Percentiles rank a stretch among this genome's conserved stretches.
Conservation (phyloP, 768 basidiomycete genomes). For the Lactarius deliciosus region DNA sequence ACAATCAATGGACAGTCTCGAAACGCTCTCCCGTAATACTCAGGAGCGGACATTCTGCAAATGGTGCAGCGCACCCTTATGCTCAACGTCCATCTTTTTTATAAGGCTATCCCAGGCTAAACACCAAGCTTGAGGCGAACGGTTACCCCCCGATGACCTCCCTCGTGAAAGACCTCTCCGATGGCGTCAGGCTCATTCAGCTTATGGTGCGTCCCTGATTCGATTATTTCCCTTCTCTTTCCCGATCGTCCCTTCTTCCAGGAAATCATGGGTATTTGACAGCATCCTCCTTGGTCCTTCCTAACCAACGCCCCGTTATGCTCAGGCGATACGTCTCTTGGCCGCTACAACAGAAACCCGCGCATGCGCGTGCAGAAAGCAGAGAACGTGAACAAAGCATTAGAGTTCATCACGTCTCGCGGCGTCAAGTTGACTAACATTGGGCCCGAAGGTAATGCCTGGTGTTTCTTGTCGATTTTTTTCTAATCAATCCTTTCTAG, state of each 20-base stretch:
- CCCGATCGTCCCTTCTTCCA: slow-evolving; percentile 36
- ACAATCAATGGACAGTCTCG: slow-evolving; percentile 52
- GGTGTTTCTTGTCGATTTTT: not conserved
- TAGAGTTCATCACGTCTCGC: slow-evolving; percentile 91
- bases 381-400: slow-evolving; percentile 96
- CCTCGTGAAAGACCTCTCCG: slow-evolving; percentile 86
- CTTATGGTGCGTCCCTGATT: slow-evolving; percentile 62
- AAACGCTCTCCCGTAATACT: slow-evolving; percentile 52
- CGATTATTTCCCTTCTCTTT: too few relatives aligned
- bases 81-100: slow-evolving; percentile 21
- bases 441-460: slow-evolving; percentile 78
- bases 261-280: slow-evolving; percentile 90
- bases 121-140: slow-evolving; percentile 86
- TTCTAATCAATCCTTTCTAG: slow-evolving; percentile 42
- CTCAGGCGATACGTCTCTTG: slow-evolving; percentile 84
- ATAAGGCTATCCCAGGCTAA: slow-evolving; percentile 62
- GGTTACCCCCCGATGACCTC: slow-evolving; percentile 87
- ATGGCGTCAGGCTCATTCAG: slow-evolving; percentile 94
- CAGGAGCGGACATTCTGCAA: slow-evolving; percentile 79
- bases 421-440: slow-evolving; percentile 98
- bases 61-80: slow-evolving; percentile 53
- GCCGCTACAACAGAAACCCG: slow-evolving; percentile 89
- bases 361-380: slow-evolving; percentile 94
- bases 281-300: slow-evolving; percentile 13
- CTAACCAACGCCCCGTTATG: slow-evolving; percentile 10